Evolutionary conservation across 768 basidiomycete species (phyloP).

Genomic region (Tulasnella sp.): DNA sequence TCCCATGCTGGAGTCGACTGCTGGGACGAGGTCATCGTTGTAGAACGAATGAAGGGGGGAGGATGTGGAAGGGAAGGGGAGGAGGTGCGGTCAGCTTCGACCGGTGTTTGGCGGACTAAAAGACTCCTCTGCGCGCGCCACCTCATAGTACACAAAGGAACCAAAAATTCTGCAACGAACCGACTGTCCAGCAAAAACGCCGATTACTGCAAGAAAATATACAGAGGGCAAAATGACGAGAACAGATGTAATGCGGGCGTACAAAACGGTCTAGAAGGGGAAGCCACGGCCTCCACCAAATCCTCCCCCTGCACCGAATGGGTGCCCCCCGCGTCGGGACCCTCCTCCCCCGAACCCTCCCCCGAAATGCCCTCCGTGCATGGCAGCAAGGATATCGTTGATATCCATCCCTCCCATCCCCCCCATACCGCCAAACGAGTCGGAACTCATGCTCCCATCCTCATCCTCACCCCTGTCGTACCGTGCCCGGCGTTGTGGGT

Average conservation of each 20-base stretch:
- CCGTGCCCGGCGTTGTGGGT: conserved; percentile 63
- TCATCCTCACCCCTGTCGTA: conserved; percentile 84
- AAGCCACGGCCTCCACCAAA: conserved; percentile 18
- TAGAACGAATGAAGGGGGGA: background rate
- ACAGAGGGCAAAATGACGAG: background rate
- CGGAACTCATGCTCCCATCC: conserved; percentile 47
- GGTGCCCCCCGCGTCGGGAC: conserved; percentile 17
- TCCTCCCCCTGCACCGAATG: conserved; percentile 3
- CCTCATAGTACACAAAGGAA: background rate
- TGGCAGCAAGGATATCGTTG: conserved; percentile 27
- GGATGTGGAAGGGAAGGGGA: background rate
- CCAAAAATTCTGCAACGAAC: background rate
- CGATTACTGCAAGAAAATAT: conserved; percentile 1
- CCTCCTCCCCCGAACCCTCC: conserved; percentile 29
- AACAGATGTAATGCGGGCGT: background rate
- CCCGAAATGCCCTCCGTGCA: conserved; percentile 26
- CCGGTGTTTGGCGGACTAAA: background rate
- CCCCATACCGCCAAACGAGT: conserved; percentile 29
- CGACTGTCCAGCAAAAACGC: background rate
- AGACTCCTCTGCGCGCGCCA: background rate
- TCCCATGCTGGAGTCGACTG: conserved; percentile 13
- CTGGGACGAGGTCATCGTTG: background rate
- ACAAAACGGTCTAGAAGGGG: conserved; percentile 10
- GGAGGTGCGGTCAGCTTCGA: background rate
- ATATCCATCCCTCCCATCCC: conserved; percentile 28